Base-by-base conservation (phyloP, 176 grass and related monocot species). In the Cenchrus purpureus region DNA sequence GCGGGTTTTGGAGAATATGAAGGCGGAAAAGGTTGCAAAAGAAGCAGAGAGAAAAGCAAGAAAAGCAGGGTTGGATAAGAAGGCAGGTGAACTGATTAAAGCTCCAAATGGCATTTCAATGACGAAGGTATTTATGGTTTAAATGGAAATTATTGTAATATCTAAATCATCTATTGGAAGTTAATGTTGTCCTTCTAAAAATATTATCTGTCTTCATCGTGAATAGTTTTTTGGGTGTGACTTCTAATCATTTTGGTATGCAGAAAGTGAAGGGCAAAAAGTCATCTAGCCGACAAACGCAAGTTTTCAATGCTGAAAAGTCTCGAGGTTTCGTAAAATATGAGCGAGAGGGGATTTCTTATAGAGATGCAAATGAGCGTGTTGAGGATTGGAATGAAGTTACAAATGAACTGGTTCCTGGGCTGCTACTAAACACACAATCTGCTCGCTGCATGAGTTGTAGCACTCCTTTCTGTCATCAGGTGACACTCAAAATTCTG, bases 401-500 rank as follows among this genome's bases (percentile, higher is more conserved):
- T 82, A 57, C 71, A 31, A 84, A 73, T 79, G 94, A 94, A 79
- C 79, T 61, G 64, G 65, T 78, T 28, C 69, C 80, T 86, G 83
- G 83, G 48, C 63, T 86, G 84, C 69, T 89, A 17, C 15, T 94
- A 68, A 89, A 80, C 31, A 91, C 86, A 40, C 92, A 94, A 74
- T 86, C 92, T 50, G 92, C 89, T 74, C 86, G 92, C 10, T 94
- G 92, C 63, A 91, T 94, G 92, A 71, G 60, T 76, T 94, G 92
- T 60, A 71, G 89, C 22, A 94, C 89, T 81, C 92, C 92, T 59
- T 94, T 94, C 55, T 94, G 92, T 87, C 92, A 94, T 81, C 92
- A 94, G 92, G 92, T 97, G 69, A 74, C 70, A 59, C 71, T 49
- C 42, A 74, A 58, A 58, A 0, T 61, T 87, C 20, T 25, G 8